These are phyloP conservation scores for Musa schizocarpa DNA, from an alignment of 176 grass and related monocot species.

Conservation along the genomic window DNA sequence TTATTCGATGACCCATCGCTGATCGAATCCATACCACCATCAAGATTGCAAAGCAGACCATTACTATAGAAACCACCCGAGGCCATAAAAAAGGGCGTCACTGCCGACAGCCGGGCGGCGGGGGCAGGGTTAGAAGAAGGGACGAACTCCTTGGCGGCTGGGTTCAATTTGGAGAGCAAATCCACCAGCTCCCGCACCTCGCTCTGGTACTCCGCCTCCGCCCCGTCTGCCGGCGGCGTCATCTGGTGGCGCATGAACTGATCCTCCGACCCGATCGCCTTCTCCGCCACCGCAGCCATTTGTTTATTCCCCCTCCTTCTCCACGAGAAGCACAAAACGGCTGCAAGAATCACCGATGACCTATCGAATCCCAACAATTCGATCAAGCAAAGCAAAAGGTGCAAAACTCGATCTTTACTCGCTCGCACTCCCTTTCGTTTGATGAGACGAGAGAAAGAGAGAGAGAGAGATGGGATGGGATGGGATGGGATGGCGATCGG, in stretches of 20 bases:
- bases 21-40: conserved; percentile 31
- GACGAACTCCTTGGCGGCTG: conserved; percentile 83
- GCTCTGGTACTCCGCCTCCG: conserved; percentile 62
- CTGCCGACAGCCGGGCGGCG: not conserved
- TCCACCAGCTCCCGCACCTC: conserved; percentile 85
- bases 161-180: conserved; percentile 90
- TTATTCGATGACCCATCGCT: conserved; percentile 19
- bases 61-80: conserved; percentile 2
- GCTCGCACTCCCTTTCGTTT: too few relatives aligned
- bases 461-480: too few relatives aligned
- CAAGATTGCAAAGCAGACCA: not conserved
- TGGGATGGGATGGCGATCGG: too few relatives aligned
- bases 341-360: too few relatives aligned
- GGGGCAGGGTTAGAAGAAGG: conserved; percentile 31
- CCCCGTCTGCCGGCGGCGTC: conserved; percentile 19
- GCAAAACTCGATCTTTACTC: too few relatives aligned
- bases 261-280: conserved; percentile 18
- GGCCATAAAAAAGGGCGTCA: conserved; percentile 1
- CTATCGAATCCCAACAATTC: too few relatives aligned
- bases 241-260: not conserved
- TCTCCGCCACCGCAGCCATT: conserved; percentile 79
- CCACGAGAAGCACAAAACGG: not conserved
- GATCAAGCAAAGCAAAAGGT: too few relatives aligned
- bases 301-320: not conserved
- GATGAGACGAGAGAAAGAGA: too few relatives aligned